phyloP scores from a whole-genome alignment of 2,329 filamentous ascomycete species.

The Phialemonium atrogriseum region DNA sequence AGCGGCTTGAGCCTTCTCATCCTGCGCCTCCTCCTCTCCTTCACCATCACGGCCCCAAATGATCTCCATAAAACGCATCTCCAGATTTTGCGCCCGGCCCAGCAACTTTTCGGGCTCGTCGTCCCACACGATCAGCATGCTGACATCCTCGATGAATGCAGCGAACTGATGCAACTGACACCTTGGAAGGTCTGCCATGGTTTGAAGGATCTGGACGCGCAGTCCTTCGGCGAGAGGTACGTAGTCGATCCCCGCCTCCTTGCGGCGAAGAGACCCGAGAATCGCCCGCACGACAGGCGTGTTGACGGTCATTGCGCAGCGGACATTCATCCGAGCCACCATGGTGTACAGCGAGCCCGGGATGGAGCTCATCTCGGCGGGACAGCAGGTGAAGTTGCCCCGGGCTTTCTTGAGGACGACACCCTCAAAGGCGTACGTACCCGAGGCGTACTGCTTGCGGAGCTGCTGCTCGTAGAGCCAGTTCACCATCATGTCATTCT shows the following conservation, averaged over 20 bases:
- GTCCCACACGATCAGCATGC: slow-evolving; percentile 55
- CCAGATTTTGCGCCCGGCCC: slow-evolving; percentile 40
- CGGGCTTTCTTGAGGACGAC: slow-evolving; percentile 30
- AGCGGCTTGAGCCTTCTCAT: slow-evolving; percentile 23
- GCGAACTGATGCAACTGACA: slow-evolving; percentile 59
- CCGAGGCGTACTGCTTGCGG: slow-evolving; percentile 34
- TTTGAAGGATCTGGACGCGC: slow-evolving; percentile 53
- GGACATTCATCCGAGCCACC: slow-evolving; percentile 29
- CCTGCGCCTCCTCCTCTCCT: slow-evolving; percentile 29
- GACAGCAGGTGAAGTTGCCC: slow-evolving; percentile 29
- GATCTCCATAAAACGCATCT: slow-evolving; percentile 45
- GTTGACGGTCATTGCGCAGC: slow-evolving; percentile 60
- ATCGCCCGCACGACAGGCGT: slow-evolving; percentile 56
- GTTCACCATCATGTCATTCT: slow-evolving; percentile 54
- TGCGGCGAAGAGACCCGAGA: slow-evolving; percentile 33
- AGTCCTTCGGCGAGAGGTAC: slow-evolving; percentile 51
- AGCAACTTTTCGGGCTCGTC: slow-evolving; percentile 50
- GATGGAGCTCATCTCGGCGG: slow-evolving; percentile 26
- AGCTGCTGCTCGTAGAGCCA: slow-evolving; percentile 56
- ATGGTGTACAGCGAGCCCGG: slow-evolving; percentile 25
- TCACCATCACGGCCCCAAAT: slow-evolving; percentile 43
- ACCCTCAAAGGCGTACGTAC: slow-evolving; percentile 27
- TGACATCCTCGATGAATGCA: slow-evolving; percentile 53
- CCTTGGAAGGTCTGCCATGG: slow-evolving; percentile 44
- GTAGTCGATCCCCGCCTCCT: slow-evolving; percentile 33